Percentiles rank a stretch among this genome's conserved stretches.
phyloP scores from a whole-genome alignment of 1,284 basidiomycete genomes.

The Gastroboletus turbinatus region DNA sequence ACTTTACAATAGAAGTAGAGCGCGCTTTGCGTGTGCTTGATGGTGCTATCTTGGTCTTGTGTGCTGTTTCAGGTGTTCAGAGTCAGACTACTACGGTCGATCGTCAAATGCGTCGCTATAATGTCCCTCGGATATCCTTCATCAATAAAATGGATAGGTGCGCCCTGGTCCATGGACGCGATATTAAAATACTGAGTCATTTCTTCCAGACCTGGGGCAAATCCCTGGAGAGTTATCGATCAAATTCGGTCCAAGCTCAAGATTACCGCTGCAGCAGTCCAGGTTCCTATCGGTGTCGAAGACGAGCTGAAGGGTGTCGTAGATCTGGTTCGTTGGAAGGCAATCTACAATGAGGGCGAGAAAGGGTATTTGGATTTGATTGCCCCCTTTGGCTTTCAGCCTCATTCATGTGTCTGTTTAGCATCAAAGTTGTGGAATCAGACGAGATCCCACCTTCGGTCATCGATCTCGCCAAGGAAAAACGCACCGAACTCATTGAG shows the following conservation, averaged over 20 bases:
- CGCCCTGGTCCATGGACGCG: slow-evolving; percentile 2
- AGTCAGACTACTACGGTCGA: slow-evolving; percentile 99
- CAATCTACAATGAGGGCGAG: slow-evolving; percentile 91
- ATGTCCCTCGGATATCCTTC: slow-evolving; percentile 94
- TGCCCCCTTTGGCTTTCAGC: not conserved
- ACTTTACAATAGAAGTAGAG: slow-evolving; percentile 99
- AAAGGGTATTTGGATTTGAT: slow-evolving; percentile 73
- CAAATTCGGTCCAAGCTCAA: slow-evolving; percentile 93
- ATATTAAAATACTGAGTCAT: not conserved
- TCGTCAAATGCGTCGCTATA: slow-evolving; percentile 96
- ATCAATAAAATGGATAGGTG: slow-evolving; percentile 99
- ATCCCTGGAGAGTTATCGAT: slow-evolving; percentile 92
- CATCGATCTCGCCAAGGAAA: slow-evolving; percentile 71
- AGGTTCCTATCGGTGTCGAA: slow-evolving; percentile 94
- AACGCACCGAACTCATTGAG: slow-evolving; percentile 91
- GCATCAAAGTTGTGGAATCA: slow-evolving; percentile 78
- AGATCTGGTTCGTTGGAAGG: slow-evolving; percentile 93
- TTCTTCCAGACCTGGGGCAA: slow-evolving; percentile 80
- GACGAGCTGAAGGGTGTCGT: slow-evolving; percentile 88
- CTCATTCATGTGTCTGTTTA: slow-evolving; percentile 31
- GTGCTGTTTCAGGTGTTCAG: slow-evolving; percentile 95
- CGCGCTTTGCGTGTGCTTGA: slow-evolving; percentile 95
- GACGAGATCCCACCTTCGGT: slow-evolving; percentile 87
- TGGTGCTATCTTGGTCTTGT: slow-evolving; percentile 94
- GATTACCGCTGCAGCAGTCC: slow-evolving; percentile 93